Evolutionary conservation across 352 stramenopile species (phyloP).

Genomic region (Globisporangium acanthophoron): DNA sequence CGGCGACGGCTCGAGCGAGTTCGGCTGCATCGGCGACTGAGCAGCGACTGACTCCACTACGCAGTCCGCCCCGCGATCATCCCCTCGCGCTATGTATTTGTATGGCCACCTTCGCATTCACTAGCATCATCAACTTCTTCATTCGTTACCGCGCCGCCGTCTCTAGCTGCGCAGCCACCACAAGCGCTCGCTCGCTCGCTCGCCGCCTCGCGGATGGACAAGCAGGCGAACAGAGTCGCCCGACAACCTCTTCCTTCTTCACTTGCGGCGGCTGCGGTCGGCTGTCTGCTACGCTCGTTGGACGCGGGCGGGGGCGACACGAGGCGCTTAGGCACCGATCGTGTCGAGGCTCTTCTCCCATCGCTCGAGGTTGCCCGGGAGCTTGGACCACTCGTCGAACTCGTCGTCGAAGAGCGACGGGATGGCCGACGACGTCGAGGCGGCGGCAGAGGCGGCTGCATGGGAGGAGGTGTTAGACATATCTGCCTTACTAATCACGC

Average conservation of each 20-base stretch:
- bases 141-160: background rate
- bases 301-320: constrained; percentile 3
- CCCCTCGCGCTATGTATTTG: constrained; percentile 7
- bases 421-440: constrained; percentile 50
- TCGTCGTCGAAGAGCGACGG: constrained; percentile 82
- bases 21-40: constrained; percentile 78
- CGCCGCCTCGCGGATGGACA: no score
- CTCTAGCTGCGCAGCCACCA: background rate
- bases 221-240: no score
- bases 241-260: no score
- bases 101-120: background rate
- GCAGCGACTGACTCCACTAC: background rate
- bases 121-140: background rate
- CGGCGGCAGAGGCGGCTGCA: constrained; percentile 24
- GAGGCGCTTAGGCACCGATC: constrained; percentile 59
- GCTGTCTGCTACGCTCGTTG: background rate
- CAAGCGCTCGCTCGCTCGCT: no score
- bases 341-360: constrained; percentile 88
- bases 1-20: constrained; percentile 77
- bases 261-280: background rate
- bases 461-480: background rate
- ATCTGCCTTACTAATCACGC: background rate
- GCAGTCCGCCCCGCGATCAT: background rate
- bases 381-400: constrained; percentile 84
- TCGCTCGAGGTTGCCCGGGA: constrained; percentile 77